phyloP scores from a whole-genome alignment of 2,329 filamentous ascomycete species.

The Dothidotthia symphoricarpi region DNA sequence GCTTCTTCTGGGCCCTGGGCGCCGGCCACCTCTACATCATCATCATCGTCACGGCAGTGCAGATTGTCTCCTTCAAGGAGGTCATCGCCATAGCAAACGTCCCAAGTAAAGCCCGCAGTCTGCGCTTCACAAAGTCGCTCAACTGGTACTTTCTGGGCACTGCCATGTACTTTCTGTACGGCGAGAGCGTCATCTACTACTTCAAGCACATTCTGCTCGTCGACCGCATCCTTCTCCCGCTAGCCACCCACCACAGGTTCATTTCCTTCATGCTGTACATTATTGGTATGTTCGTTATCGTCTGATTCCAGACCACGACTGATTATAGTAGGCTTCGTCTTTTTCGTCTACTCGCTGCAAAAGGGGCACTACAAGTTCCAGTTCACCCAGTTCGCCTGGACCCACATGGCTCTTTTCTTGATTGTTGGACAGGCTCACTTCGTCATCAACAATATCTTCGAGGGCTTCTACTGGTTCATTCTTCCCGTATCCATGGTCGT shows the following conservation, averaged over 20 bases:
- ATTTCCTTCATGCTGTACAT: slow-evolving; percentile 99
- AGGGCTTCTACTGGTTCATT: slow-evolving; percentile 99
- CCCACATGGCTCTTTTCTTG: slow-evolving; percentile 96
- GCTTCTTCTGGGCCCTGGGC: slow-evolving; percentile 90
- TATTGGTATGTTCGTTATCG: slow-evolving; percentile 79
- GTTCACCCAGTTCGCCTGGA: slow-evolving; percentile 99
- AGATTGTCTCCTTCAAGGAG: slow-evolving; percentile 98
- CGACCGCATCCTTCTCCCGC: slow-evolving; percentile 85
- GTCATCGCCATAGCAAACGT: slow-evolving; percentile 97
- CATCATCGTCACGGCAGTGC: slow-evolving; percentile 84
- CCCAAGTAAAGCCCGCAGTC: slow-evolving; percentile 82
- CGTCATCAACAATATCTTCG: slow-evolving; percentile 99
- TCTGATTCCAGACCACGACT: no score
- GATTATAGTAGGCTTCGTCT: slow-evolving; percentile 94
- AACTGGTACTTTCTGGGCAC: slow-evolving; percentile 99
- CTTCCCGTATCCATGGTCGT: slow-evolving; percentile 91
- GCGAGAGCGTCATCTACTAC: slow-evolving; percentile 98
- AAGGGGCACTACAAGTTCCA: slow-evolving; percentile 97
- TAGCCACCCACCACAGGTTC: slow-evolving; percentile 96
- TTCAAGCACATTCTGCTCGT: slow-evolving; percentile 98
- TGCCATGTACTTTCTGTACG: slow-evolving; percentile 99
- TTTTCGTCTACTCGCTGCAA: slow-evolving; percentile 92
- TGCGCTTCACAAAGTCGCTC: slow-evolving; percentile 90
- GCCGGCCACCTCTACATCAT: slow-evolving; percentile 98
- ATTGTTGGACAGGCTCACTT: slow-evolving; percentile 98